Evolutionary conservation across 352 stramenopile genomes (phyloP), one percentile per base, ranked within the genome.

Genomic region (Globisporangium spiculum): DNA sequence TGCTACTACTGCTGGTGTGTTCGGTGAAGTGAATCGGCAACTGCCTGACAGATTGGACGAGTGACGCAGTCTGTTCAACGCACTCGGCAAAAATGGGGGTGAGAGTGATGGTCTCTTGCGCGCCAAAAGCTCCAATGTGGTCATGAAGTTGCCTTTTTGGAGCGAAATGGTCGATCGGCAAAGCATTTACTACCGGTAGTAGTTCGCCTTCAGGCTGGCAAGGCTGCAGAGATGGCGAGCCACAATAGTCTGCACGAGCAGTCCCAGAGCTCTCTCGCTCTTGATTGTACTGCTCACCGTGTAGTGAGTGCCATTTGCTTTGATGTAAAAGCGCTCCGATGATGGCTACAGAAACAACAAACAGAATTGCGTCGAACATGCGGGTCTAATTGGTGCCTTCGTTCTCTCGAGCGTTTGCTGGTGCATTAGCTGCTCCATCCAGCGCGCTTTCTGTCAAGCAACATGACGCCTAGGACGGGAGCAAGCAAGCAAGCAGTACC

Each of bases 21-120:
- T 10, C 14, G 1, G 26, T 4, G 8, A n/a, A 26, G 44, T 6
- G 16, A 60, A 32, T 60, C 18, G 46, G 30, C 61, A 27, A 66
- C 7, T 64, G 58, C 27, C 27, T 32, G 36, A 44, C 36, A 16
- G 10, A 50, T 18, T 50, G 38, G 27, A 32, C 27, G 27, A 32
- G 27, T 32, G 27, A 32, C 27, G 27, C 27, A 32, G 27, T 32
- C 27, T 32, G 2, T 32, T 32, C 27, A 32, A 32, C 27, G 27
- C 27, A 32, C 27, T 32, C 27, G 4, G 27, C 27, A 2, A 32
- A 52, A 52, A 12, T 24, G 18, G n/a, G 16, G 44, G 48, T 26
- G 27, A 32, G 46, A 60, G 61, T 67, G 61, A 67, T 60, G 46
- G 61, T 67, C 55, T 30, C 55, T 34, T 46, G 38, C 55, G 55